phyloP scores from a whole-genome alignment of 495 filamentous ascomycete genomes.

The Parathielavia hyrcaniae region DNA sequence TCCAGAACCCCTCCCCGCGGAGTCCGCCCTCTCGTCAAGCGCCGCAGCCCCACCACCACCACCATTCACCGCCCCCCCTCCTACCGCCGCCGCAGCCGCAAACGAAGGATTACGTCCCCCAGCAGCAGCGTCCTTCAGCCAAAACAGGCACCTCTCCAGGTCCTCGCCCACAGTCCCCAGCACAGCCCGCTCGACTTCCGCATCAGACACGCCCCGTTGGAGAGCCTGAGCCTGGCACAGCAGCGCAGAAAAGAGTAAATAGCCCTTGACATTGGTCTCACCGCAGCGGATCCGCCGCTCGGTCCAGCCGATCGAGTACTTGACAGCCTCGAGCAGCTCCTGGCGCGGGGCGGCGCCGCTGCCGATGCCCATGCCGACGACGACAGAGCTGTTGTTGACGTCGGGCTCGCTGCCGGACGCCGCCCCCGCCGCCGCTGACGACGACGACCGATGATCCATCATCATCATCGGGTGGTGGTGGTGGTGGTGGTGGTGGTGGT shows the following conservation, averaged over 20 bases:
- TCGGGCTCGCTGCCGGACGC: constrained; percentile 28
- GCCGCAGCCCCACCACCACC: too few species aligned
- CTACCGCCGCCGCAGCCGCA: too few species aligned
- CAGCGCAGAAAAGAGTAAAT: constrained; percentile 42
- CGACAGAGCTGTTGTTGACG: constrained; percentile 20
- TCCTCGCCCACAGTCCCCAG: constrained; percentile 25
- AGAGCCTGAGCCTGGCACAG: constrained; percentile 42
- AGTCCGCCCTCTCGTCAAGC: constrained; percentile 5
- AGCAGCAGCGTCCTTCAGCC: constrained; percentile 22
- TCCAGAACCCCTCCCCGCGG: background rate
- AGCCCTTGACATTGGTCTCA: constrained; percentile 53
- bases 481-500: too few species aligned
- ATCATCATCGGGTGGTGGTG: too few species aligned
- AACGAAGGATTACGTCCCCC: constrained; percentile 1
- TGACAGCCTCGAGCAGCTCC: constrained; percentile 46
- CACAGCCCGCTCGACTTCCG: constrained; percentile 28
- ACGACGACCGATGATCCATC: constrained; percentile 19
- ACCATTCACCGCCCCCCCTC: constrained; percentile 4
- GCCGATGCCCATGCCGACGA: constrained; percentile 23
- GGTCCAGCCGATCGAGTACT: constrained; percentile 42
- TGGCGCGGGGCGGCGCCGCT: constrained; percentile 31
- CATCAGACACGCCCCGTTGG: constrained; percentile 27
- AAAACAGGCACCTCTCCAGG: constrained; percentile 18
- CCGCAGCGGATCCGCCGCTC: constrained; percentile 44
- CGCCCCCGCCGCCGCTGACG: too few species aligned